Percentiles rank a stretch among this genome's conserved stretches.
phyloP scores from a whole-genome alignment of 495 filamentous ascomycete genomes.

The Parmelia sp. region DNA sequence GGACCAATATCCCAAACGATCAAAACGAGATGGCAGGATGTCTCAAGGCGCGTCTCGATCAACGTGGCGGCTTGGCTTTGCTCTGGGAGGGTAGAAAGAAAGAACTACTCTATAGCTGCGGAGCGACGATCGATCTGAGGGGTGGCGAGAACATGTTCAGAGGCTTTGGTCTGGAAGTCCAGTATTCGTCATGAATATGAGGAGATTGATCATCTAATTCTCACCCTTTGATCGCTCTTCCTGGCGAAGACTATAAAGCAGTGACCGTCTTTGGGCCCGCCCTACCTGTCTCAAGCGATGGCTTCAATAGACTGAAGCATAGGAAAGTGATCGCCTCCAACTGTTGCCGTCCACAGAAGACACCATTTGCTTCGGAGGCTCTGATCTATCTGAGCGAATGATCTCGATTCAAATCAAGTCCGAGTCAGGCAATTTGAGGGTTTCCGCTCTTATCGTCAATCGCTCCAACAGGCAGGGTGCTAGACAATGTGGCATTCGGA shows the following conservation, averaged over 20 bases:
- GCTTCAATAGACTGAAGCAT: not conserved
- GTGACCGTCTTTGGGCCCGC: not conserved
- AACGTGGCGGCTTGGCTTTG: constrained; percentile 73
- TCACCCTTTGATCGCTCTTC: not conserved
- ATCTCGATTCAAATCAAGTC: not conserved
- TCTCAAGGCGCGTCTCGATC: constrained; percentile 82
- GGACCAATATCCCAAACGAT: constrained; percentile 18
- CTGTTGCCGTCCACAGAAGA: not conserved
- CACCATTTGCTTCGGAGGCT: not conserved
- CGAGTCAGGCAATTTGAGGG: not conserved
- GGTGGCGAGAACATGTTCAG: constrained; percentile 62
- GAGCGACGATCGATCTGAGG: constrained; percentile 69
- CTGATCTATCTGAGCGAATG: not conserved
- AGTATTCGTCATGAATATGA: constrained; percentile 74
- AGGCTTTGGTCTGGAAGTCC: constrained; percentile 77
- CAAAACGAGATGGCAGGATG: constrained; percentile 72
- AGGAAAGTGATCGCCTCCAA: not conserved
- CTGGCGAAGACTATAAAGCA: not conserved
- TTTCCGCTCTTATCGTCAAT: not conserved
- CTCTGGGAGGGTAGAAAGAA: constrained; percentile 94
- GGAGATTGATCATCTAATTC: not conserved
- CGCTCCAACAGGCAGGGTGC: not conserved
- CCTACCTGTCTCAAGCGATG: not conserved
- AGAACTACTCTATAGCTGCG: constrained; percentile 85
- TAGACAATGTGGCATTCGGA: not conserved